Evolutionary conservation across 352 stramenopile genomes (phyloP), one percentile per base, ranked within the genome.

Genomic region (Phytophthora pinifolia): DNA sequence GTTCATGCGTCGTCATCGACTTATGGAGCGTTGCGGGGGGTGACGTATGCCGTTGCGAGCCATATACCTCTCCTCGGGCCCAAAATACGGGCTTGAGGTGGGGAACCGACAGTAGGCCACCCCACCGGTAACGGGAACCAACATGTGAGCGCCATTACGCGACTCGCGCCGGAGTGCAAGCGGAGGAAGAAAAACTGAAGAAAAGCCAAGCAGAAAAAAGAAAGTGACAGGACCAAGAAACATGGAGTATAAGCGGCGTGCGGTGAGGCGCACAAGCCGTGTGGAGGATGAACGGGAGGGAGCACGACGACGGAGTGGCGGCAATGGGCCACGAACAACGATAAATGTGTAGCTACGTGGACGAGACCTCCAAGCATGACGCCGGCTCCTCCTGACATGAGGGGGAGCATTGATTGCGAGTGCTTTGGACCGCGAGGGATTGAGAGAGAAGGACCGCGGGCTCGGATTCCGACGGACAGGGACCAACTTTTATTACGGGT

Each of bases 1-100:
- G 62, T 75, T 45, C 78, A 80, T 46, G 79, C 76, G 60, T 88
- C 79, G 52, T 89, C 79, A 35, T 86, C 79, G 47, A 82, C 76
- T 3, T 86, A 72, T 48, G 74, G 74, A 48, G 72, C 59, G 35
- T 65, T 83, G 46, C 65, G 68, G 13, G 77, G 72, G 9, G 77
- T 79, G 14, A 86, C 74, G 3, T 77, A 76, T 37, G 86, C 78
- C 52, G 59, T 86, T 25, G 65, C 69, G 44, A 80, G 75, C 59
- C 61, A 88, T 65, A 62, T 88, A 56, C 79, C 77, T 10, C 70
- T 83, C 54, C 58, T 89, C 52, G 76, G 79, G 44, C 48, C 76
- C 60, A 89, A 89, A 80, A 80, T 89, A 63, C 66, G 70, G 51
- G 63, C 71, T 39, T 86, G 66, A 79, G 63, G 62, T 76, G 69